A percentile compares a stretch with the other conserved stretches of the same genome.
Conservation (phyloP, 2,329 filamentous ascomycete genomes). For the Emydomyces testavorans region DNA sequence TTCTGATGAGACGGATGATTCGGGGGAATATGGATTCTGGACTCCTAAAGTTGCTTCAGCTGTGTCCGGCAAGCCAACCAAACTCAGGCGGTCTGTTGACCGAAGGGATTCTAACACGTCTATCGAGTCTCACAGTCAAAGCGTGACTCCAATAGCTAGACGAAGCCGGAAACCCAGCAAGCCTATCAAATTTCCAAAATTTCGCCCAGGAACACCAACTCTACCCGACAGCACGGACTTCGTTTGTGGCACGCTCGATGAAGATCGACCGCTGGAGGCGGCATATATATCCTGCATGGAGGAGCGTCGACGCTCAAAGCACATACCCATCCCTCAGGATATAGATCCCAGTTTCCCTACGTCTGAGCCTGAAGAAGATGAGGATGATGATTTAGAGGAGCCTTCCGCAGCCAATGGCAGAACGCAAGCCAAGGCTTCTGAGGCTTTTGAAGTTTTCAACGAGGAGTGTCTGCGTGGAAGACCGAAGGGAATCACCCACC, state of each 20-base stretch:
- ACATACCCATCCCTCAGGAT: slow-evolving; percentile 78
- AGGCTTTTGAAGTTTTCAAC: slow-evolving; percentile 35
- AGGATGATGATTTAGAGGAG: slow-evolving; percentile 52
- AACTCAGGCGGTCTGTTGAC: slow-evolving; percentile 35
- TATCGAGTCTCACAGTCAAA: slow-evolving; percentile 36
- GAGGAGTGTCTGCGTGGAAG: slow-evolving; percentile 41
- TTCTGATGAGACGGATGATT: slow-evolving; percentile 54
- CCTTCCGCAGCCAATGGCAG: neutral
- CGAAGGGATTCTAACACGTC: slow-evolving; percentile 44
- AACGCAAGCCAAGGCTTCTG: neutral
- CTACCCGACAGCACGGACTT: slow-evolving; percentile 97
- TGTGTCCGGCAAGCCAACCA: slow-evolving; percentile 27
- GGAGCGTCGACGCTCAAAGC: slow-evolving; percentile 68
- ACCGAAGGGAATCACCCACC: slow-evolving; percentile 24
- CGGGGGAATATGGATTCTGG: slow-evolving; percentile 56
- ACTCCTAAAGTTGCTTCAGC: slow-evolving; percentile 34
- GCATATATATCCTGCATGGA: slow-evolving; percentile 80
- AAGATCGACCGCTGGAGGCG: slow-evolving; percentile 87
- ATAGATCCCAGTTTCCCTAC: slow-evolving; percentile 96
- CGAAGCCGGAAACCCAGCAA: slow-evolving; percentile 21
- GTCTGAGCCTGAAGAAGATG: slow-evolving; percentile 79
- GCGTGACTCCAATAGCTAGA: slow-evolving; percentile 21
- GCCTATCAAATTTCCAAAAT: slow-evolving; percentile 40
- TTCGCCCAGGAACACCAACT: slow-evolving; percentile 62
- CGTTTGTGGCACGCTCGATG: slow-evolving; percentile 94